These are phyloP conservation scores for Calonectria pauciramosa DNA, from an alignment of 2,329 filamentous ascomycete species.

Conservation along the genomic window DNA sequence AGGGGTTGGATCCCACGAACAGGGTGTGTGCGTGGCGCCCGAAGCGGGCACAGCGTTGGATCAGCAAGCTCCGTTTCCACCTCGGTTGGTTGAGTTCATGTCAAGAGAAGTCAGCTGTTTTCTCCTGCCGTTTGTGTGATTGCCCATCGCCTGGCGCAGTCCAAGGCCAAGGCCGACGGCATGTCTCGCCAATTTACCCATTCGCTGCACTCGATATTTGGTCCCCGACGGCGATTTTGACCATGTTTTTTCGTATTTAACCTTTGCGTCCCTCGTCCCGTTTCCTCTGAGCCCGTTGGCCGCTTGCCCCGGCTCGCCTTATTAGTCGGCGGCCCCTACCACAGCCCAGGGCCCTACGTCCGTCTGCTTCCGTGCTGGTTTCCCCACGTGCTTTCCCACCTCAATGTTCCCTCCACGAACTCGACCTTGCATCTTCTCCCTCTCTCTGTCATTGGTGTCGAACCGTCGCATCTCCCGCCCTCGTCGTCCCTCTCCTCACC, in stretches of 20 bases:
- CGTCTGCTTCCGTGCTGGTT: not conserved
- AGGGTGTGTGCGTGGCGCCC: conserved; percentile 14
- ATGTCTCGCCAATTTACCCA: not conserved
- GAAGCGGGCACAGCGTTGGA: conserved; percentile 17
- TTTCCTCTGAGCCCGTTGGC: not conserved
- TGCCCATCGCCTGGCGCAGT: not conserved
- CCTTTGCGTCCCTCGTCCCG: not conserved
- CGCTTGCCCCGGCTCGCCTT: conserved; percentile 19
- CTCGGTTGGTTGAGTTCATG: conserved; percentile 12
- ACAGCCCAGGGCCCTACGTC: not conserved
- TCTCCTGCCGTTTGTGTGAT: conserved; percentile 6
- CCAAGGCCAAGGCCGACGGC: not conserved
- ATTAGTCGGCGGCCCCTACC: conserved; percentile 2
- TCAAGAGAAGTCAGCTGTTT: conserved; percentile 14
- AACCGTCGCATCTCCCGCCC: not conserved
- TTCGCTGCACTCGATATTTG: not conserved
- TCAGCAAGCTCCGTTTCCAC: conserved; percentile 28
- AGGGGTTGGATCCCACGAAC: not conserved
- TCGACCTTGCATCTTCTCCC: conserved; percentile 21
- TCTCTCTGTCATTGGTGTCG: conserved; percentile 40
- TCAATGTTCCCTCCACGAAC: conserved; percentile 29
- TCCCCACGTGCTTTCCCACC: conserved; percentile 25
- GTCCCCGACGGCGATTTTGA: not conserved
- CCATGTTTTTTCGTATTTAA: conserved; percentile 3
- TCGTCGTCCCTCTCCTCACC: not conserved